Percentiles rank a stretch among this genome's conserved stretches.
phyloP scores from a whole-genome alignment of 2,329 filamentous ascomycete genomes.

The Microdochium trichocladiopsis region DNA sequence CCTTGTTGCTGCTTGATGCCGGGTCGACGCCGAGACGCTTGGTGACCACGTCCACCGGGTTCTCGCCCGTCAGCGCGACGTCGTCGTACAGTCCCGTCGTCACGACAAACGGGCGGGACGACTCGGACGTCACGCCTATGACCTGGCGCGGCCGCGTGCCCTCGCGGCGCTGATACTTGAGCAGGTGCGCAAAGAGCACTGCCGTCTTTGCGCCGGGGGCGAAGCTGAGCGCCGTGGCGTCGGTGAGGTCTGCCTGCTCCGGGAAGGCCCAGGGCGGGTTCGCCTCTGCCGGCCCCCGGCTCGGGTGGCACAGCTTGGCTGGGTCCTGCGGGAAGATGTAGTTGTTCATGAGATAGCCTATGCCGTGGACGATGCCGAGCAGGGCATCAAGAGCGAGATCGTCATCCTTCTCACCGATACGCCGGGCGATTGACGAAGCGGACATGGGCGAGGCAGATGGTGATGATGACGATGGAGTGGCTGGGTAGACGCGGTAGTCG shows the following conservation, averaged over 20 bases:
- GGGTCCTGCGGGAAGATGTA: constrained; percentile 22
- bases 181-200: constrained; percentile 9
- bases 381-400: constrained; percentile 15
- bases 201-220: constrained; percentile 21
- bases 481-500: constrained; percentile 21
- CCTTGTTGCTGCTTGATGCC: constrained; percentile 2
- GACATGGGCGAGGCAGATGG: background rate
- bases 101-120: constrained; percentile 13
- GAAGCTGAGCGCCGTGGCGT: constrained; percentile 22
- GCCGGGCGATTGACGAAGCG: constrained; percentile 6
- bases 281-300: constrained; percentile 2
- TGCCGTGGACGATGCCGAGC: constrained; percentile 16
- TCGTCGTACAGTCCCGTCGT: constrained; percentile 15
- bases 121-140: constrained; percentile 16
- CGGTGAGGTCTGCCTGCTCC: constrained; percentile 21
- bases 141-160: constrained; percentile 8
- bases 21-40: background rate
- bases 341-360: constrained; percentile 21
- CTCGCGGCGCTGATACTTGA: constrained; percentile 4
- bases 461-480: too few relatives aligned
- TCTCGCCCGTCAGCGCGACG: constrained; percentile 9
- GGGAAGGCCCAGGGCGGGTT: constrained; percentile 14
- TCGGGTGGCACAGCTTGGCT: constrained; percentile 8
- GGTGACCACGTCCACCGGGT: constrained; percentile 6
- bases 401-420: constrained; percentile 6